Conservation (phyloP, 192 early-diverging fungal species). For the Coemansia sp. region DNA sequence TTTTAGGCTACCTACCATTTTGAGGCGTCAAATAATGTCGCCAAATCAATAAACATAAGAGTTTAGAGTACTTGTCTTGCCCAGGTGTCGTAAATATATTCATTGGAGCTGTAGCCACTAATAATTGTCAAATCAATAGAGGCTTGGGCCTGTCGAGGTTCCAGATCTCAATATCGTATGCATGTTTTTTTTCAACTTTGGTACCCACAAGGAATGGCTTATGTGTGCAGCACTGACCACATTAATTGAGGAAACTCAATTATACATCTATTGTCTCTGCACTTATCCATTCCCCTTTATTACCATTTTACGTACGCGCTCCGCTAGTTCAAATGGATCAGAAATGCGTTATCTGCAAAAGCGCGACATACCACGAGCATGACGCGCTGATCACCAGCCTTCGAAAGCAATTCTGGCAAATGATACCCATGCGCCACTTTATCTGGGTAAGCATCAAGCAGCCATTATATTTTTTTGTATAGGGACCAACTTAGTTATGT, state of each 20-base stretch:
- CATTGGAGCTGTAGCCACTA: background rate
- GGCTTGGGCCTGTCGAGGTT: background rate
- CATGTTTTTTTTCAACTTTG: background rate
- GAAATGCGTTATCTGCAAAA: constrained; percentile 44
- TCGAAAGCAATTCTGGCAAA: constrained; percentile 58
- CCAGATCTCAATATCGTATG: background rate
- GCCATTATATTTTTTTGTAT: background rate
- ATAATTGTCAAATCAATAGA: background rate
- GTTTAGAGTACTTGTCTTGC: background rate
- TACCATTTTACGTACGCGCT: background rate
- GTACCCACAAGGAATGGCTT: constrained; percentile 1
- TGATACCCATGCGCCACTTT: constrained; percentile 46
- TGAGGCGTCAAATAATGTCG: background rate
- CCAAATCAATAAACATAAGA: background rate
- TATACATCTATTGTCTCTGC: background rate
- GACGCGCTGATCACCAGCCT: constrained; percentile 41
- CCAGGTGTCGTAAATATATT: background rate
- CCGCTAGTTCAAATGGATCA: constrained; percentile 36
- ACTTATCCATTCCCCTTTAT: background rate
- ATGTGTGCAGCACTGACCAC: background rate
- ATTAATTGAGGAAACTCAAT: background rate
- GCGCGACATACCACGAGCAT: constrained; percentile 51
- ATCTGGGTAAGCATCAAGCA: constrained; percentile 33
- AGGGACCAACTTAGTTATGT: background rate
- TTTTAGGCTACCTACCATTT: background rate